A percentile compares a stretch with the other conserved stretches of the same genome.
phyloP scores from a whole-genome alignment of 2,329 filamentous ascomycete species.

The Berkeleyomyces basicola region DNA sequence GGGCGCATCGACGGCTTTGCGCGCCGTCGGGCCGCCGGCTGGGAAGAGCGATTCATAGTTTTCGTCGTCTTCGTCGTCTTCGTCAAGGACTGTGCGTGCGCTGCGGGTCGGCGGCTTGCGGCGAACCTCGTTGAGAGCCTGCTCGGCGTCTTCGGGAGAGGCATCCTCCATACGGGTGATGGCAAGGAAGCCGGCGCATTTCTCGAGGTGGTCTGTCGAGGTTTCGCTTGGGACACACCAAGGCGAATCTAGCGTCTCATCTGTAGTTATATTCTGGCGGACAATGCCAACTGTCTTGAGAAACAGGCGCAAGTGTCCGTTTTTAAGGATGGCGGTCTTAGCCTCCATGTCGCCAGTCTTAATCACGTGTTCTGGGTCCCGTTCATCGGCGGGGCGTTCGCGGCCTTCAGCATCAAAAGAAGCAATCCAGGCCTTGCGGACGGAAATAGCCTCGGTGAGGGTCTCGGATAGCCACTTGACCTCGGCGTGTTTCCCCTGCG shows the following conservation, averaged over 20 bases:
- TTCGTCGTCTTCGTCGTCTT: slow-evolving; percentile 37
- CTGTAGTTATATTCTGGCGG: slow-evolving; percentile 33
- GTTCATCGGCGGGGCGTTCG: slow-evolving; percentile 1
- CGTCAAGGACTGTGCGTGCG: slow-evolving; percentile 37
- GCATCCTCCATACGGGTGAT: slow-evolving; percentile 65
- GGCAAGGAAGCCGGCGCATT: slow-evolving; percentile 36
- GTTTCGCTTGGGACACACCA: slow-evolving; percentile 63
- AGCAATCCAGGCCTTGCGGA: slow-evolving; percentile 64
- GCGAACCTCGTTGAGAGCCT: slow-evolving; percentile 47
- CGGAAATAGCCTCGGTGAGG: slow-evolving; percentile 48
- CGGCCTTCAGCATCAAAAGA: slow-evolving; percentile 41
- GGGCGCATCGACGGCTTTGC: slow-evolving; percentile 36
- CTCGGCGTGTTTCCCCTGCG: slow-evolving; percentile 59
- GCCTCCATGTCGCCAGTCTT: slow-evolving; percentile 48
- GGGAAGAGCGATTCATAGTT: slow-evolving; percentile 48
- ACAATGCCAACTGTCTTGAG: slow-evolving; percentile 61
- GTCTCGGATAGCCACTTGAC: slow-evolving; percentile 69
- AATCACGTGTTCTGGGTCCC: slow-evolving; percentile 25
- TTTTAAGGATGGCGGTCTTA: slow-evolving; percentile 68
- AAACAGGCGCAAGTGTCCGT: slow-evolving; percentile 70
- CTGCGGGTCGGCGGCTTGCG: slow-evolving; percentile 20
- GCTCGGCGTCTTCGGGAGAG: slow-evolving; percentile 61
- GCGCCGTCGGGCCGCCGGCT: slow-evolving; percentile 45
- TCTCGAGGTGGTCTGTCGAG: slow-evolving; percentile 46
- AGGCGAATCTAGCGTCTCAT: slow-evolving; percentile 56